phyloP scores from a whole-genome alignment of 1,139 yeast genomes.

The Sugiyamaella novakii region DNA sequence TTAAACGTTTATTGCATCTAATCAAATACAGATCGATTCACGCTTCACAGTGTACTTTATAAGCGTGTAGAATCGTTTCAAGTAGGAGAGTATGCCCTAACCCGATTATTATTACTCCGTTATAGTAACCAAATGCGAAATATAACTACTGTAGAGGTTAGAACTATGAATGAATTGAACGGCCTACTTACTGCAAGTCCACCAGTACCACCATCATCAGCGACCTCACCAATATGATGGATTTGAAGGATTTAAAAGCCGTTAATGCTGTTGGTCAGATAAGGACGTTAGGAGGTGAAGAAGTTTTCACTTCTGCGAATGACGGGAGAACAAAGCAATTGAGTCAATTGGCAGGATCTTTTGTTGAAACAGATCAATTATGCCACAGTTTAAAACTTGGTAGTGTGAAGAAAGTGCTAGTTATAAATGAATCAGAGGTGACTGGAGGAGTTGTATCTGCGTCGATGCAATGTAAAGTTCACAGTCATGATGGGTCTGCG shows the following conservation, averaged over 20 bases:
- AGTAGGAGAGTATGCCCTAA: too few relatives aligned
- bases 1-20: too few relatives aligned
- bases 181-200: too few relatives aligned
- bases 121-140: too few relatives aligned
- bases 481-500: slow-evolving; percentile 22
- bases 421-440: slow-evolving; percentile 17
- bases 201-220: too few relatives aligned
- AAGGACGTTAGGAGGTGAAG: slow-evolving; percentile 31
- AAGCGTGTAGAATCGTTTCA: too few relatives aligned
- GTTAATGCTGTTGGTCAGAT: slow-evolving; percentile 30
- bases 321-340: slow-evolving; percentile 19
- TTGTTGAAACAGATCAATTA: slow-evolving; percentile 34
- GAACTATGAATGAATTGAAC: too few relatives aligned
- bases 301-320: slow-evolving; percentile 23
- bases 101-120: too few relatives aligned
- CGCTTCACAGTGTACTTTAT: too few relatives aligned
- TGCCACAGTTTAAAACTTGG: slow-evolving; percentile 39
- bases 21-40: too few relatives aligned
- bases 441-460: slow-evolving; percentile 10
- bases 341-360: slow-evolving; percentile 25
- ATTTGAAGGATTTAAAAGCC: slow-evolving; percentile 1
- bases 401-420: slow-evolving; percentile 33
- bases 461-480: slow-evolving; percentile 29
- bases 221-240: too few relatives aligned
- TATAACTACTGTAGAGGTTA: too few relatives aligned